Percentiles rank a stretch among this genome's conserved stretches.
These are phyloP conservation scores for Sporisorium scitamineum DNA, from an alignment of 1,284 basidiomycete species.

Conservation along the genomic window DNA sequence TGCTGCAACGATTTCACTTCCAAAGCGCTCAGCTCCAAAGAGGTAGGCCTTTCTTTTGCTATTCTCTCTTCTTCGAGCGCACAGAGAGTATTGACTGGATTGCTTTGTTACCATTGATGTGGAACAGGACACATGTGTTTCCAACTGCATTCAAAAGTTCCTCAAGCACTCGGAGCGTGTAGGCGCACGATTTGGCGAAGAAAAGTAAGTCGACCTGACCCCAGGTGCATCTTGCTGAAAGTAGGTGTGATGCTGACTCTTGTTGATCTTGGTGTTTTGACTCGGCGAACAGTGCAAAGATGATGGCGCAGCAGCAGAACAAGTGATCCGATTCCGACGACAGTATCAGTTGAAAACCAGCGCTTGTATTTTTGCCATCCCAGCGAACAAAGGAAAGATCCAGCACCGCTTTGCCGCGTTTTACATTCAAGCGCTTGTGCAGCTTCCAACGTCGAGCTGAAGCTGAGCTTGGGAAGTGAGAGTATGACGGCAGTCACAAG, in stretches of 20 bases:
- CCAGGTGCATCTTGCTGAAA: neutral
- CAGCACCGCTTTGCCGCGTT: neutral
- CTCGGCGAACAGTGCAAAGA: constrained; percentile 25
- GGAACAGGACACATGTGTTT: constrained; percentile 73
- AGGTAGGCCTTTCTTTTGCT: too few relatives aligned
- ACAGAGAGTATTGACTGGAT: neutral
- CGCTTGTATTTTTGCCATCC: constrained; percentile 4
- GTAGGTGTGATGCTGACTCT: neutral
- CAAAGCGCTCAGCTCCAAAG: constrained; percentile 91
- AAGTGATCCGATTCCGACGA: constrained; percentile 22
- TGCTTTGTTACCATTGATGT: neutral
- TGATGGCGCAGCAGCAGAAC: constrained; percentile 54
- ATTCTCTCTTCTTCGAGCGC: too few relatives aligned
- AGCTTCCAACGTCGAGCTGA: neutral
- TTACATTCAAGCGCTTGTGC: too few relatives aligned
- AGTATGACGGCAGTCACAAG: too few relatives aligned
- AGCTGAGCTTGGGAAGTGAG: neutral
- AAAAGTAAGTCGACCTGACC: constrained; percentile 53
- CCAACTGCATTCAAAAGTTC: constrained; percentile 87
- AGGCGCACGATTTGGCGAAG: constrained; percentile 80
- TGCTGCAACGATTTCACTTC: constrained; percentile 98
- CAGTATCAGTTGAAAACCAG: neutral
- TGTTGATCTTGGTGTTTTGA: too few relatives aligned
- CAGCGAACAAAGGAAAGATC: constrained; percentile 3
- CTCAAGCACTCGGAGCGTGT: constrained; percentile 96